Evolutionary conservation across 768 basidiomycete genomes (phyloP), one percentile per base, ranked within the genome.

Genomic region (Tylopilus plumbeoviolaceoides): DNA sequence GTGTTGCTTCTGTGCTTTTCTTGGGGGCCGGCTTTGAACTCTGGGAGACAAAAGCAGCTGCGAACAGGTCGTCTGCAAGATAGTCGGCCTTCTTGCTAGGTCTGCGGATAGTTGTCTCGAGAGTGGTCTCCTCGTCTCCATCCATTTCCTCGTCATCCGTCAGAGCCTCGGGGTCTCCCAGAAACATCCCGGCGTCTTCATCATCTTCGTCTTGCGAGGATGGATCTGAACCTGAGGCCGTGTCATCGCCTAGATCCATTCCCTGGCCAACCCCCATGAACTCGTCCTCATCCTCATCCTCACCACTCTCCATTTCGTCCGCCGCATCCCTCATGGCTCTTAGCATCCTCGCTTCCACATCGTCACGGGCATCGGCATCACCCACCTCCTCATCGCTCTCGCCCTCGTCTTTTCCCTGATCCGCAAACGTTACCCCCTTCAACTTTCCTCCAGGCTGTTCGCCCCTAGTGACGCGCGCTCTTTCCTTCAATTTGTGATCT

Each of bases 31-130:
- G 23, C 43, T 59, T 55, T 43, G 56, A 56, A 36, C 47, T 54
- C 38, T 64, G 68, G 2, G 78, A 70, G 5, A 73, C 61, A 57
- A 84, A 81, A 0, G 83, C 84, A 53, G 81, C 73, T 0, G 70
- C 59, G 64, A 87, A 88, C 18, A 87, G 71, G 55, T 84, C 79
- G 59, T 87, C 85, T 2, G 84, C 82, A 27, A 87, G 81, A 65
- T 85, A 80, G 44, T 79, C 71, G 4, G 72, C 63, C 48, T 74
- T 72, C n/a, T 70, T 66, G 42, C 70, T 65, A 30, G 43, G 44
- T 30, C 23, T 55, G n/a, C 39, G 42, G 44, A 20, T 30, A 12
- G 41, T 51, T 44, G 23, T 36, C 43, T 17, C 48, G 21, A 38
- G 41, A 17, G 27, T 21, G 10, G 8, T 35, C 21, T 44, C 50